Percentiles rank a stretch among this genome's conserved stretches.
Evolutionary conservation across 371 early-diverging fungal genomes (phyloP).

Genomic region (Zychaea mexicana): DNA sequence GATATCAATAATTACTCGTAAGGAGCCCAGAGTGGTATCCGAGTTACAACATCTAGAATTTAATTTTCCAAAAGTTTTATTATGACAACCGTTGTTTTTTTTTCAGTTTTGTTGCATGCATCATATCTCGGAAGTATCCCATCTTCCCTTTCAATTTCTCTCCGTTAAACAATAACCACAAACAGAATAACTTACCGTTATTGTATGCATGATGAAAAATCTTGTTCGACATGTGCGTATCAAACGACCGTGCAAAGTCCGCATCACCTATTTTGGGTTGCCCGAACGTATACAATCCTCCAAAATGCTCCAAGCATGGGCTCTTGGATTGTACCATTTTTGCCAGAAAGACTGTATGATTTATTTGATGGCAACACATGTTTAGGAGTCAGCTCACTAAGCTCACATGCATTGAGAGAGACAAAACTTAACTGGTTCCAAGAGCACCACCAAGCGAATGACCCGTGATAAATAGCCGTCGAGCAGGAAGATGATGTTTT

Average conservation of each 20-base stretch:
- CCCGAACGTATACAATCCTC: constrained; percentile 59
- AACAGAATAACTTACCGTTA: constrained; percentile 36
- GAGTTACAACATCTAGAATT: not conserved
- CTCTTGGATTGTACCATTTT: constrained; percentile 59
- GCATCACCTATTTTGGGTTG: constrained; percentile 56
- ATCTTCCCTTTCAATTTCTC: not conserved
- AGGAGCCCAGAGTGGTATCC: constrained; percentile 3
- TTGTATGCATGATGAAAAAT: constrained; percentile 63
- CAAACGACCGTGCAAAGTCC: constrained; percentile 48
- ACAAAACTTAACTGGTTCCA: constrained; percentile 30
- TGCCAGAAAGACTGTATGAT: constrained; percentile 57
- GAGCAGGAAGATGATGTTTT: too few relatives aligned
- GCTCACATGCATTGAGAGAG: not conserved
- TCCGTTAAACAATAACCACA: not conserved
- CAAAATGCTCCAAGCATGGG: constrained; percentile 43
- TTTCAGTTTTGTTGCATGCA: too few relatives aligned
- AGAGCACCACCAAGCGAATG: constrained; percentile 47
- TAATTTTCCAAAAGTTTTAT: too few relatives aligned
- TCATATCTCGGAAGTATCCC: too few relatives aligned
- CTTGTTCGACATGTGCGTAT: constrained; percentile 44
- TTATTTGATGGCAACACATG: too few relatives aligned
- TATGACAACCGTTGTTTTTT: not conserved
- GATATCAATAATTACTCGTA: not conserved
- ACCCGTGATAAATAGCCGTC: constrained; percentile 33
- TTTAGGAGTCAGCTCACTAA: too few relatives aligned